These are phyloP conservation scores for Sideroxylon spinosum DNA, from an alignment of 179 eudicot genomes.

Conservation along the genomic window DNA sequence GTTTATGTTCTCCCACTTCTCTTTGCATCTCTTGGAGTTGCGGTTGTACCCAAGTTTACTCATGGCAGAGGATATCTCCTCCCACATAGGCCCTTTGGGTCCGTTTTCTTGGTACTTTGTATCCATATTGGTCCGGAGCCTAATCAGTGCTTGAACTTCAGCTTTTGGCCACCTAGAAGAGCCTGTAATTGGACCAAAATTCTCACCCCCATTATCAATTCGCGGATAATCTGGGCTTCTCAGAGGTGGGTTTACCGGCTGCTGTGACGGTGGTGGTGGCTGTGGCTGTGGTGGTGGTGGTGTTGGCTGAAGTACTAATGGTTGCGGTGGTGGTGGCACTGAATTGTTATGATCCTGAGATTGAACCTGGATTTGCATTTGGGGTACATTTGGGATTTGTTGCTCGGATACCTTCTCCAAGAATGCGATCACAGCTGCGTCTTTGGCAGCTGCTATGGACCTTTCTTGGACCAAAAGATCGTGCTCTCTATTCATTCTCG, in stretches of 20 bases:
- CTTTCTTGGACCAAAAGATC: slow-evolving; percentile 65
- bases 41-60: slow-evolving; percentile 56
- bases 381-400: slow-evolving; percentile 13
- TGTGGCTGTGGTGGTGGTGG: slow-evolving; percentile 11
- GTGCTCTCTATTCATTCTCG: slow-evolving; percentile 61
- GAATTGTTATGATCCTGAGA: neutral
- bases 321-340: slow-evolving; percentile 11
- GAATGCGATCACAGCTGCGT: slow-evolving; percentile 63
- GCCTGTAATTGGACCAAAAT: slow-evolving; percentile 11
- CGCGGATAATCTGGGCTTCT: neutral
- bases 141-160: slow-evolving; percentile 70
- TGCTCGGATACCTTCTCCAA: slow-evolving; percentile 55
- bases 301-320: neutral
- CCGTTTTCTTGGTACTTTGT: slow-evolving; percentile 52
- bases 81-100: slow-evolving; percentile 85
- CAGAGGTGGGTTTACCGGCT: neutral
- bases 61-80: slow-evolving; percentile 67
- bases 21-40: slow-evolving; percentile 74
- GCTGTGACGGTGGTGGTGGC: neutral
- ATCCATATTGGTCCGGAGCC: slow-evolving; percentile 51
- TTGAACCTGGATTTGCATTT: slow-evolving; percentile 18
- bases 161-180: slow-evolving; percentile 80
- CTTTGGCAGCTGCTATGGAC: slow-evolving; percentile 71
- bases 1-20: slow-evolving; percentile 95
- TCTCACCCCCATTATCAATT: slow-evolving; percentile 22